A percentile compares a stretch with the other conserved stretches of the same genome.
Evolutionary conservation across 179 eudicot genomes (phyloP).

Genomic region (Amaranthus tricolor): DNA sequence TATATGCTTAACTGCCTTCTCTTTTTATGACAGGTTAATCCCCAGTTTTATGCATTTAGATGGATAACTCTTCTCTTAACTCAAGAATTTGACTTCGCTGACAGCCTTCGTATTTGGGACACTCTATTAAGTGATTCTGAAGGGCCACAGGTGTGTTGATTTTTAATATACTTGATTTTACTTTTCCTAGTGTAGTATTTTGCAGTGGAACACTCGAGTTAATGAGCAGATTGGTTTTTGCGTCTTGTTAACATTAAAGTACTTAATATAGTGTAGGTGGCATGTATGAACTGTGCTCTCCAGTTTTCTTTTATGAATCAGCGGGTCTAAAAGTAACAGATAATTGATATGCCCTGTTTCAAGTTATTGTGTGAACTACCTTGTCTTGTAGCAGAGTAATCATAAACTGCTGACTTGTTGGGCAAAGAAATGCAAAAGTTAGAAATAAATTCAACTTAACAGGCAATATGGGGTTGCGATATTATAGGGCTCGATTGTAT

Average conservation of each 20-base stretch:
- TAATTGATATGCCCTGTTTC: not conserved
- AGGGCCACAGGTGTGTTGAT: conserved; percentile 84
- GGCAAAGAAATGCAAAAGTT: not conserved
- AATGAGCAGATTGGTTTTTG: not conserved
- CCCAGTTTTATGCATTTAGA: conserved; percentile 95
- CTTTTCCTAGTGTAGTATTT: conserved; percentile 5
- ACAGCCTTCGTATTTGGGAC: conserved; percentile 92
- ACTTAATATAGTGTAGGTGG: not conserved
- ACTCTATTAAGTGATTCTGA: conserved; percentile 90
- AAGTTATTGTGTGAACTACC: not conserved
- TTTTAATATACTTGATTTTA: not conserved
- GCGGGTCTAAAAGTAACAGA: not conserved
- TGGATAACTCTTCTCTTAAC: conserved; percentile 99
- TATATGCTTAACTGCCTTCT: conserved; percentile 17
- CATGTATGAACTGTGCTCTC: not conserved
- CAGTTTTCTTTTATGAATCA: not conserved
- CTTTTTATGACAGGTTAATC: conserved; percentile 71
- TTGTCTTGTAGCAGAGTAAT: not conserved
- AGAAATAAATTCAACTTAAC: not conserved
- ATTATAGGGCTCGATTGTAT: not conserved
- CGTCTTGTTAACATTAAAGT: not conserved
- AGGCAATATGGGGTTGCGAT: not conserved
- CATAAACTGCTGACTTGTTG: not conserved
- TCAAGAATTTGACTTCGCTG: conserved; percentile 93
- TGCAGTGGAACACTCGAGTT: not conserved